Evolutionary conservation across 2,329 filamentous ascomycete species (phyloP), one percentile per base, ranked within the genome.

Genomic region (Dryadomyces quercivorus): DNA sequence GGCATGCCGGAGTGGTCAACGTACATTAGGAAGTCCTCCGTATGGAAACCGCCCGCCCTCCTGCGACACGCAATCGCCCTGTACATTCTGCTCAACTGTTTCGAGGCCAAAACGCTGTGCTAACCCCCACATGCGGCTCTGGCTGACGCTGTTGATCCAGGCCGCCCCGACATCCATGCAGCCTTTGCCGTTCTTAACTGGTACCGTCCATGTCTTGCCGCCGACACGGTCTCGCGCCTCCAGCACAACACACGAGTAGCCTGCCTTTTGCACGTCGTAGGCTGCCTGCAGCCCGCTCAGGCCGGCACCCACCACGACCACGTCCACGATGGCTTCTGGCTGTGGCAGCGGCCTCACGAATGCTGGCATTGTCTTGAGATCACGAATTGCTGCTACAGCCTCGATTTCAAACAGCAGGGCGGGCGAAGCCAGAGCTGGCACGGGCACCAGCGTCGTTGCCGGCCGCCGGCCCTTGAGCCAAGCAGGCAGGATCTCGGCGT

Each of bases 371-470:
- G 18, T 0, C n/a, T 20, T 22, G 42, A 48, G 22, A 31, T 63
- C 57, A 8, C 59, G 59, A 6, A 60, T 16, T 7, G 60, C 62
- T 7, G 67, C 62, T 4, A 71, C 61, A 6, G 72, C 72, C 38
- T 74, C 72, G 42, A 75, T 65, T 63, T 75, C 71, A 57, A 75
- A 70, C 3, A 71, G 61, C 63, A 66, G 71, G 3, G 59, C 60
- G 2, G 71, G 64, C 1, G 62, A 59, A 0, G 72, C 72, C 3
- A 76, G 64, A 38, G 65, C 58, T 0, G 65, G 59, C 5, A 75
- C 71, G 2, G 73, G 71, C 0, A 74, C 65, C 4, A 75, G 60
- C 0, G 70, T 74, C 13, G 69, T 69, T 16, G 68, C 67, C 0
- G 72, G 72, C 4, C 69, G 65, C 21, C 49, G 51, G 18, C 55